Conservation (phyloP, 768 basidiomycete genomes). For the Leccinum arenicola region DNA sequence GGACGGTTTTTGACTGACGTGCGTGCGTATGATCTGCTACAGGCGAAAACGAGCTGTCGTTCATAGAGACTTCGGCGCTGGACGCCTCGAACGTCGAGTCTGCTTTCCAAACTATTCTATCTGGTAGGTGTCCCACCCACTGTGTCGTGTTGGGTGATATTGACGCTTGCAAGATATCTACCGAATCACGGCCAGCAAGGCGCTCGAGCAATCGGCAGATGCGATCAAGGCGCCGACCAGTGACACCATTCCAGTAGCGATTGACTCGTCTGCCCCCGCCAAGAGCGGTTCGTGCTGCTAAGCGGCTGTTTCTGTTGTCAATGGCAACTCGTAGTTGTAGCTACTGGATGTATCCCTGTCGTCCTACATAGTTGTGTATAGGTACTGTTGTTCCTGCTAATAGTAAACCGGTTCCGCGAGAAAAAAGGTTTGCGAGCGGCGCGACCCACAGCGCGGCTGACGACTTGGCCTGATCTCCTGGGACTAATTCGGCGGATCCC, state of each 20-base stretch:
- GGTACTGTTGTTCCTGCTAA: constrained; percentile 28
- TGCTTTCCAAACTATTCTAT: constrained; percentile 96
- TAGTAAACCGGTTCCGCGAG: constrained; percentile 3
- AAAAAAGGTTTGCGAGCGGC: constrained; percentile 73
- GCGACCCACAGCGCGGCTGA: constrained; percentile 82
- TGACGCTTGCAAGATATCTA: constrained; percentile 74
- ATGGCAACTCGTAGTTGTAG: constrained; percentile 2
- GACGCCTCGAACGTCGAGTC: constrained; percentile 98
- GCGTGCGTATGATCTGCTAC: neutral
- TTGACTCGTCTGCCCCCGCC: constrained; percentile 53
- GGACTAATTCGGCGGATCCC: constrained; percentile 89
- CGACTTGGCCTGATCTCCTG: constrained; percentile 83
- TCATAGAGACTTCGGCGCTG: constrained; percentile 99
- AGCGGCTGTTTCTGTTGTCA: constrained; percentile 5
- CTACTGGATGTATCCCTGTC: neutral
- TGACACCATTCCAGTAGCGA: constrained; percentile 80
- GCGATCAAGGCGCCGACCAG: constrained; percentile 77
- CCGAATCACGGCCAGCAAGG: constrained; percentile 94
- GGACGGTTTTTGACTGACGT: constrained; percentile 3
- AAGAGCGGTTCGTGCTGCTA: constrained; percentile 67
- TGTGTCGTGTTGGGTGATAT: neutral
- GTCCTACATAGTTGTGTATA: constrained; percentile 20
- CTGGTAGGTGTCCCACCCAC: constrained; percentile 50
- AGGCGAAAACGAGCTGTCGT: constrained; percentile 91
- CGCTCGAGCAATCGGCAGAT: constrained; percentile 80